Conservation (phyloP, 257 asterid genomes). For the Vinca minor region DNA sequence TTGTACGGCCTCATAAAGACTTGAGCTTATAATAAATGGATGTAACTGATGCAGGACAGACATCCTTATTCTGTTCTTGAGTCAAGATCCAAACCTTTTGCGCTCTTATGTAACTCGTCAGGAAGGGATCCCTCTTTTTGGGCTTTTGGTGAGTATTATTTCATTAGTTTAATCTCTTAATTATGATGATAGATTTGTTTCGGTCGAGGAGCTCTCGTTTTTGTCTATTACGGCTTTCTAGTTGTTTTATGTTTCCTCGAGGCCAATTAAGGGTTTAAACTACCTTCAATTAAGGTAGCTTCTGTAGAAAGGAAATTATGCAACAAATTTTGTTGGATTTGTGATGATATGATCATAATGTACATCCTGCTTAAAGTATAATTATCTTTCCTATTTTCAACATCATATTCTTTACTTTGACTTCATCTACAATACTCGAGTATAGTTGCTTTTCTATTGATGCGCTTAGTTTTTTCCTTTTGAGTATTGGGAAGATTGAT, state of each 20-base stretch:
- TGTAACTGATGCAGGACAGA: constrained; percentile 84
- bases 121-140: constrained; percentile 69
- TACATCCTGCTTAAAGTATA: background rate
- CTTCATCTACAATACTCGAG: too few species aligned
- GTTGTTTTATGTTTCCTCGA: too few species aligned
- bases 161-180: background rate
- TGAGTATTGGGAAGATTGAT: background rate
- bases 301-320: too few species aligned
- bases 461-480: background rate
- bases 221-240: background rate
- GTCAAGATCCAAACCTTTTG: constrained; percentile 71
- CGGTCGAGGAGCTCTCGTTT: background rate
- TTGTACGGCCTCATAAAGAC: constrained; percentile 15
- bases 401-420: too few species aligned
- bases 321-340: background rate
- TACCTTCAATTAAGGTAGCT: background rate
- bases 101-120: constrained; percentile 69
- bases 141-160: constrained; percentile 74
- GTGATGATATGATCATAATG: background rate
- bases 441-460: background rate
- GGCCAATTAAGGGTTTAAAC: background rate
- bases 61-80: constrained; percentile 75
- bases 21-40: constrained; percentile 20
- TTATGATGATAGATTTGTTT: background rate
- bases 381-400: background rate